Percentiles rank a stretch among this genome's conserved stretches.
Evolutionary conservation across 495 filamentous ascomycete genomes (phyloP).

Genomic region (Echria macrotheca): DNA sequence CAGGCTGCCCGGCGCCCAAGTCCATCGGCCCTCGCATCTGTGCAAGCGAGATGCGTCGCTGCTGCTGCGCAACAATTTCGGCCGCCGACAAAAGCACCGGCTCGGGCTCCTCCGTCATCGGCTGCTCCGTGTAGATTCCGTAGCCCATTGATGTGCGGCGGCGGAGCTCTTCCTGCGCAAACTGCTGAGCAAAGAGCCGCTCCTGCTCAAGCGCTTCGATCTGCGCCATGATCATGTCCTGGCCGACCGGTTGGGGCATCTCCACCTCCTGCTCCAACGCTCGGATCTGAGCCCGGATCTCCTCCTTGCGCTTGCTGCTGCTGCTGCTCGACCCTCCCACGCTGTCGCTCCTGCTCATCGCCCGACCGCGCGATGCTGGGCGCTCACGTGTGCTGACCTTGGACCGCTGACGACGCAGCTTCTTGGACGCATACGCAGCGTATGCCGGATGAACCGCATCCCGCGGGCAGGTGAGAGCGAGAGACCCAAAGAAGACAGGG

Average conservation of each 20-base stretch:
- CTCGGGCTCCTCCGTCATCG: not conserved
- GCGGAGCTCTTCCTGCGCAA: constrained; percentile 17
- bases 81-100: not conserved
- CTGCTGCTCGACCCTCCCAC: too few species aligned
- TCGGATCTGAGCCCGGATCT: constrained; percentile 13
- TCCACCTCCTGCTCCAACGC: constrained; percentile 11
- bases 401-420: constrained; percentile 17
- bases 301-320: constrained; percentile 13
- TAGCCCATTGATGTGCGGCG: constrained; percentile 11
- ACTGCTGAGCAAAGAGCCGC: constrained; percentile 22
- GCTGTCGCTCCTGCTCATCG: constrained; percentile 6
- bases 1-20: too few species aligned
- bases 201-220: constrained; percentile 35
- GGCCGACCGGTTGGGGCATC: not conserved
- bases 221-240: constrained; percentile 25
- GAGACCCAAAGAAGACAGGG: constrained; percentile 35
- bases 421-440: constrained; percentile 16
- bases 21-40: too few species aligned
- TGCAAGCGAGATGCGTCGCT: constrained; percentile 17
- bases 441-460: constrained; percentile 31
- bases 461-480: constrained; percentile 22
- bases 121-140: not conserved
- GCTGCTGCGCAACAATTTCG: constrained; percentile 11
- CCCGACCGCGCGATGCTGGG: not conserved
- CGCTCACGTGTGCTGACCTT: constrained; percentile 2